Evolutionary conservation across 2,329 filamentous ascomycete genomes (phyloP).

Genomic region (Sporothrix mexicana): DNA sequence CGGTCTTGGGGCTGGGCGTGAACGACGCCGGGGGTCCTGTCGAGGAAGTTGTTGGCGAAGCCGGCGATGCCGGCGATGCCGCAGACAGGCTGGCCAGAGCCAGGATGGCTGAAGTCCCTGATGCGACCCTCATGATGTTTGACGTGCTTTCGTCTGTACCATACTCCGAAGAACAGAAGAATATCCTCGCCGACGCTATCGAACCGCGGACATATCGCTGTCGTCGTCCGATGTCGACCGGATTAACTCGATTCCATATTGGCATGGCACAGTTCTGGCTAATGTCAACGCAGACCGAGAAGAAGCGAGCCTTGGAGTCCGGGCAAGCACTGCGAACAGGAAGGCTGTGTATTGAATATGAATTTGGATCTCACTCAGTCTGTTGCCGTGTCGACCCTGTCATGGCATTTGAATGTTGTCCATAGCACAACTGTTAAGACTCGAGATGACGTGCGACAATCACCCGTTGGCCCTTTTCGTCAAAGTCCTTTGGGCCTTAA

Average conservation of each 20-base stretch:
- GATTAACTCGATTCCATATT: background rate
- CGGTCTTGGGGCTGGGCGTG: conserved; percentile 31
- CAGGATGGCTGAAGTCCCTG: background rate
- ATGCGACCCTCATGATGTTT: background rate
- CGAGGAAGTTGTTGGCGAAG: background rate
- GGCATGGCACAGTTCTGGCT: background rate
- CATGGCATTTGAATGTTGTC: too few species aligned
- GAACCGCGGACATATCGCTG: background rate
- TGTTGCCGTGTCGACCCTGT: background rate
- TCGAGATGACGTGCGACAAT: background rate
- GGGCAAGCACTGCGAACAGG: too few species aligned
- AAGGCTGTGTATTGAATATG: too few species aligned
- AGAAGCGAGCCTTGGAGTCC: too few species aligned
- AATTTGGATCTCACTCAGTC: too few species aligned
- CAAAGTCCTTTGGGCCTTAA: too few species aligned
- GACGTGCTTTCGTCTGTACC: background rate
- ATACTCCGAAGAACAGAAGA: background rate
- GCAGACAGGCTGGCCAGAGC: background rate
- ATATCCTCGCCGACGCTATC: background rate
- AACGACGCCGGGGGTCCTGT: background rate
- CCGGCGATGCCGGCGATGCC: background rate
- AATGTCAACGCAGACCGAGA: background rate
- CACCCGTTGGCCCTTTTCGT: too few species aligned
- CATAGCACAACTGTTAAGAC: too few species aligned
- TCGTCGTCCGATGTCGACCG: background rate